These are phyloP conservation scores for Coccinonectria pachysandricola DNA, from an alignment of 2,329 filamentous ascomycete species.

Conservation along the genomic window DNA sequence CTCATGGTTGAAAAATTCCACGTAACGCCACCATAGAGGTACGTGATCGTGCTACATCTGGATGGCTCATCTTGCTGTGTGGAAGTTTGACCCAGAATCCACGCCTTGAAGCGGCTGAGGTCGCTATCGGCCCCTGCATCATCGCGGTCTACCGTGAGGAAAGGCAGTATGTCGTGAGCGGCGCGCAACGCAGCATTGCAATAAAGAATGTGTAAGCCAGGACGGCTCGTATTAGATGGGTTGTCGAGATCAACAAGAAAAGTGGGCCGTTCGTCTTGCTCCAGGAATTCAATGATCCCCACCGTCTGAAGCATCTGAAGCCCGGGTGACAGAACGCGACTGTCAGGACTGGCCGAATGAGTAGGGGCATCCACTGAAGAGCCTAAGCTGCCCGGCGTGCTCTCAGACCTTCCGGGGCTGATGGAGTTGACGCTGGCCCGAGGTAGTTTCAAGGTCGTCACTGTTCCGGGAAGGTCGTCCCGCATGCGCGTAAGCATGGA, in stretches of 20 bases:
- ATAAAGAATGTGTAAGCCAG: conserved; percentile 53
- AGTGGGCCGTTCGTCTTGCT: conserved; percentile 66
- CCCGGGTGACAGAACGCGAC: conserved; percentile 34
- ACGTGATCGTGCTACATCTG: too few relatives aligned
- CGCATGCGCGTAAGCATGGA: conserved; percentile 38
- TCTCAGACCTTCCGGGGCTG: conserved; percentile 37
- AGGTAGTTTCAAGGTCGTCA: conserved; percentile 47
- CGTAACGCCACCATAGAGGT: conserved; percentile 51
- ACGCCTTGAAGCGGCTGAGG: conserved; percentile 56
- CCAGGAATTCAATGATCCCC: conserved; percentile 61
- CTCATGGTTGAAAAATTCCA: conserved; percentile 65
- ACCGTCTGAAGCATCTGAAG: conserved; percentile 51
- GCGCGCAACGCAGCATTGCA: conserved; percentile 57
- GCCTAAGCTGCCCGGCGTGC: conserved; percentile 41
- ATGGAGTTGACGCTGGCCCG: conserved; percentile 40
- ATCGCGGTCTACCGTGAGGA: conserved; percentile 41
- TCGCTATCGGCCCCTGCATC: conserved; percentile 33
- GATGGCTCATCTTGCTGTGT: too few relatives aligned
- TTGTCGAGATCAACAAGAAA: conserved; percentile 63
- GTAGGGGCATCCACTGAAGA: conserved; percentile 44
- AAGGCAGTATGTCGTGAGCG: conserved; percentile 42
- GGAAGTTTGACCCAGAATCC: conserved; percentile 49
- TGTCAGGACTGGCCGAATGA: conserved; percentile 43
- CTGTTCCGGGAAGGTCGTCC: conserved; percentile 31
- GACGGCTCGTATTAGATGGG: conserved; percentile 40